A percentile compares a stretch with the other conserved stretches of the same genome.
Evolutionary conservation across 345 rosid species (phyloP).

Genomic region (Cochlearia excelsa): DNA sequence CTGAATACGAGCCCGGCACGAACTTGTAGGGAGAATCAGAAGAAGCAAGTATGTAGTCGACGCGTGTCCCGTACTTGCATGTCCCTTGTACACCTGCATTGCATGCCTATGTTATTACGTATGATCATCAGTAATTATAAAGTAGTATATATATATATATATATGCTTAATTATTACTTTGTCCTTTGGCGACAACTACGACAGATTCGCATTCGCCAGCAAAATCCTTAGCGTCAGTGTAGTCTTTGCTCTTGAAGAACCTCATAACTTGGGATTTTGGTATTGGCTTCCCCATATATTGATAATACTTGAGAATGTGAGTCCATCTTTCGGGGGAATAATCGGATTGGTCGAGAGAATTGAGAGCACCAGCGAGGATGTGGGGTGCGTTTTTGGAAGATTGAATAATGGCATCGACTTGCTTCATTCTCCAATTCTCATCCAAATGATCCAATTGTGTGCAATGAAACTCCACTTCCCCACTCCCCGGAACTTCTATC

Average conservation of each 20-base stretch:
- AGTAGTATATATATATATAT: no score
- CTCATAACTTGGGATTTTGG: slow-evolving; percentile 88
- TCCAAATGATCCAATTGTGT: slow-evolving; percentile 90
- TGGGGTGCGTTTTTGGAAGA: slow-evolving; percentile 54
- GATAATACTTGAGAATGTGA: slow-evolving; percentile 85
- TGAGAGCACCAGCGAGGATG: slow-evolving; percentile 80
- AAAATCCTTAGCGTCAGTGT: slow-evolving; percentile 80
- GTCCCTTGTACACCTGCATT: slow-evolving; percentile 88
- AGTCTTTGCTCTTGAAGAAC: slow-evolving; percentile 64
- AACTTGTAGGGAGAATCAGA: slow-evolving; percentile 67
- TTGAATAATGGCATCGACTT: slow-evolving; percentile 66
- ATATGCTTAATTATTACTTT: slow-evolving; percentile 44
- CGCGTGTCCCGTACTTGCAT: slow-evolving; percentile 92
- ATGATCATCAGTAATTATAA: no score
- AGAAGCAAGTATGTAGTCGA: slow-evolving; percentile 84
- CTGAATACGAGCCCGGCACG: slow-evolving; percentile 86
- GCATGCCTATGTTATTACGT: no score
- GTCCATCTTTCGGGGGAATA: slow-evolving; percentile 83
- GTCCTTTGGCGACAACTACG: slow-evolving; percentile 92
- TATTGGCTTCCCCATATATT: slow-evolving; percentile 92
- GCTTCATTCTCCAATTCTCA: slow-evolving; percentile 94
- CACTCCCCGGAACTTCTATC: slow-evolving; percentile 65
- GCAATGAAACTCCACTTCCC: slow-evolving; percentile 87
- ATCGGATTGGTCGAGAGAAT: slow-evolving; percentile 78
- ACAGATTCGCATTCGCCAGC: slow-evolving; percentile 94